phyloP scores from a whole-genome alignment of 352 stramenopile genomes.

The Albugo laibachii region DNA sequence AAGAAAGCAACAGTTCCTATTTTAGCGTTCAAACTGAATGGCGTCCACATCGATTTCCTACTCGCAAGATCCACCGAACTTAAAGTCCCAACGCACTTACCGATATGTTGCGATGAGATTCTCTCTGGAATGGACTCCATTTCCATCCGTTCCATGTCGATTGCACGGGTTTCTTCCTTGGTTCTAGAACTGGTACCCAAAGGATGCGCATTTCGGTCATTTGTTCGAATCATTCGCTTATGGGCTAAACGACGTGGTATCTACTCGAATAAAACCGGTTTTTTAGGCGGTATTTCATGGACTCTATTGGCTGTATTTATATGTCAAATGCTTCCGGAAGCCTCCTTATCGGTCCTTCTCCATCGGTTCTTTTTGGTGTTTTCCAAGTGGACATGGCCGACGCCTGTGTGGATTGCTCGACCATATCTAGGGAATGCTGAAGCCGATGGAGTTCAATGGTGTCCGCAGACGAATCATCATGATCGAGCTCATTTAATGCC shows the following conservation, averaged over 20 bases:
- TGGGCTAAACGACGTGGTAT: slow-evolving; percentile 58
- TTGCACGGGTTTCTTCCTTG: slow-evolving; percentile 55
- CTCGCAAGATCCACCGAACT: slow-evolving; percentile 33
- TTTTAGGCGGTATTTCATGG: slow-evolving; percentile 67
- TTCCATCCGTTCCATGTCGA: slow-evolving; percentile 56
- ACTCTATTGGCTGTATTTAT: slow-evolving; percentile 71
- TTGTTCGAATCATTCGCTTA: slow-evolving; percentile 44
- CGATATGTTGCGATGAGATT: slow-evolving; percentile 52
- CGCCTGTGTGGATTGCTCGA: slow-evolving; percentile 50
- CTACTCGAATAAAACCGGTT: slow-evolving; percentile 74
- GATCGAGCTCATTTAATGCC: slow-evolving; percentile 71
- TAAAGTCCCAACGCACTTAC: slow-evolving; percentile 49
- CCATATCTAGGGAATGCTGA: slow-evolving; percentile 10
- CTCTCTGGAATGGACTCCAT: slow-evolving; percentile 48
- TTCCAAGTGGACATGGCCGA: slow-evolving; percentile 63
- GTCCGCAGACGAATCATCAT: slow-evolving; percentile 45
- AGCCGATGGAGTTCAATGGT: slow-evolving; percentile 39
- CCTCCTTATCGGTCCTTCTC: slow-evolving; percentile 40
- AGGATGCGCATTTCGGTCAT: slow-evolving; percentile 38
- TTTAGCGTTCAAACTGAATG: slow-evolving; percentile 48
- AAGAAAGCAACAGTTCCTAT: slow-evolving; percentile 55
- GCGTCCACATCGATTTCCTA: slow-evolving; percentile 49
- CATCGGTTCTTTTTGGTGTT: slow-evolving; percentile 69
- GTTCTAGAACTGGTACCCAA: slow-evolving; percentile 70
- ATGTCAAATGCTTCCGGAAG: slow-evolving; percentile 74